Percentiles rank a stretch among this genome's conserved stretches.
phyloP scores from a whole-genome alignment of 2,329 filamentous ascomycete species.

The Cordyceps fumosorosea region DNA sequence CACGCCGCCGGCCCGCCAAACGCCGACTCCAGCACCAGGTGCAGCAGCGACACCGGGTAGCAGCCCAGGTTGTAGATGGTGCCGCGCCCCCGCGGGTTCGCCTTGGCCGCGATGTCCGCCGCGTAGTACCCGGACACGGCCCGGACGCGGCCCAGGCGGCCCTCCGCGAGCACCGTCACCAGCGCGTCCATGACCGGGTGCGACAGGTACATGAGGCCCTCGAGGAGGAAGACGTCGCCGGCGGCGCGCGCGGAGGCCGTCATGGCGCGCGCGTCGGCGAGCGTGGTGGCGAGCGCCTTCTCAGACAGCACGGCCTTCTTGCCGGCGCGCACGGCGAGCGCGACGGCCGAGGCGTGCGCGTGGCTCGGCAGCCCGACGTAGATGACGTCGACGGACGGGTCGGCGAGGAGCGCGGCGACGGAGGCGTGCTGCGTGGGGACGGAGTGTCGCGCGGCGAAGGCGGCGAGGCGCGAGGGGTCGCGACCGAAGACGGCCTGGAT shows the following conservation, averaged over 20 bases:
- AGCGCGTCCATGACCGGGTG: constrained; percentile 21
- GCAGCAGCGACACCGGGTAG: constrained; percentile 23
- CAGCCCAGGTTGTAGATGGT: constrained; percentile 25
- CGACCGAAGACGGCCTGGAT: constrained; percentile 23
- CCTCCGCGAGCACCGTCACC: constrained; percentile 18
- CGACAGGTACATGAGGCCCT: constrained; percentile 23
- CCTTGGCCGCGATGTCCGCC: constrained; percentile 22
- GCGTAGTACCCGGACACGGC: constrained; percentile 22
- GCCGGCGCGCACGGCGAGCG: constrained; percentile 19
- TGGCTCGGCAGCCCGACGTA: constrained; percentile 24
- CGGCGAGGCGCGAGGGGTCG: constrained; percentile 18
- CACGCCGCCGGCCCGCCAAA: constrained; percentile 16
- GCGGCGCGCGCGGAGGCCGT: constrained; percentile 17
- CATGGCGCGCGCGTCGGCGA: constrained; percentile 21
- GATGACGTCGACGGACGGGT: constrained; percentile 21
- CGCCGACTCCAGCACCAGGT: constrained; percentile 21
- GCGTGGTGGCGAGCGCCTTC: constrained; percentile 22
- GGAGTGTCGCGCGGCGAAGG: constrained; percentile 21
- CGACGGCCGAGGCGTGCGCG: constrained; percentile 21
- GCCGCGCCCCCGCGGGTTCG: constrained; percentile 23
- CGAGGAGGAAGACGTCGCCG: constrained; percentile 21
- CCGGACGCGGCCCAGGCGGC: constrained; percentile 18
- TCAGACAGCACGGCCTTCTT: constrained; percentile 23
- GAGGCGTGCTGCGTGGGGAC: constrained; percentile 18
- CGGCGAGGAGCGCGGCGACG: constrained; percentile 19